A percentile compares a stretch with the other conserved stretches of the same genome.
phyloP scores from a whole-genome alignment of 139 green algal genomes.

The Tetratostichococcus sp. region DNA sequence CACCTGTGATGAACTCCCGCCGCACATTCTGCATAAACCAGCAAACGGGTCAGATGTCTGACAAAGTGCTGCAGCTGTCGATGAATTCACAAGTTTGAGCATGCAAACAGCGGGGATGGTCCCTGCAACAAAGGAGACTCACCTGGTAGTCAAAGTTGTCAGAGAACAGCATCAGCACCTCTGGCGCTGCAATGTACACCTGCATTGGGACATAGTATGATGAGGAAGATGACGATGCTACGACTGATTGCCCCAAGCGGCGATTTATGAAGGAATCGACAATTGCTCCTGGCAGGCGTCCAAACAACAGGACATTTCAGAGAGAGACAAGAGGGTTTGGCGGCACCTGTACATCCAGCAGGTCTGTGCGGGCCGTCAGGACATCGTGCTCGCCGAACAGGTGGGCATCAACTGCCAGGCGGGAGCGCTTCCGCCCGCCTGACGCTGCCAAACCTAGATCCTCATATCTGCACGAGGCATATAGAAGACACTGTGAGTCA shows the following conservation, averaged over 20 bases:
- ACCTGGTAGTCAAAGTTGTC: slow-evolving; percentile 98
- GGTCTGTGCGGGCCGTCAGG: slow-evolving; percentile 63
- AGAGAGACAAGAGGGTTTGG: not conserved
- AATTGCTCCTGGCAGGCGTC: no score
- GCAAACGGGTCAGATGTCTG: no score
- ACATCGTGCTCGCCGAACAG: slow-evolving; percentile 63
- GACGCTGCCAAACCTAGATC: not conserved
- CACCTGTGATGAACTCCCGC: slow-evolving; percentile 85
- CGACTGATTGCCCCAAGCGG: no score
- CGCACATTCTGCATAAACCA: slow-evolving; percentile 71
- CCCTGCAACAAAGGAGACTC: not conserved
- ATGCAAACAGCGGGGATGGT: no score
- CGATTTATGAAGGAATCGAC: no score
- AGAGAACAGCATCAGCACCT: slow-evolving; percentile 92
- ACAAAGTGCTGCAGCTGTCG: no score
- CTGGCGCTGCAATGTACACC: slow-evolving; percentile 87
- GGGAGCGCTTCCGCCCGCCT: not conserved
- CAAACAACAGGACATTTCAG: no score
- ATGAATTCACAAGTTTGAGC: no score
- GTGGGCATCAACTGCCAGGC: slow-evolving; percentile 44
- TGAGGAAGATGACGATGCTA: no score
- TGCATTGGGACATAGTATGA: slow-evolving; percentile 18
- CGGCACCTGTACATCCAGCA: slow-evolving; percentile 52
- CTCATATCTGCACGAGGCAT: not conserved
- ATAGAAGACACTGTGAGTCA: no score